Evolutionary conservation across 2,329 filamentous ascomycete genomes (phyloP).

Genomic region (Exophiala mesophila): DNA sequence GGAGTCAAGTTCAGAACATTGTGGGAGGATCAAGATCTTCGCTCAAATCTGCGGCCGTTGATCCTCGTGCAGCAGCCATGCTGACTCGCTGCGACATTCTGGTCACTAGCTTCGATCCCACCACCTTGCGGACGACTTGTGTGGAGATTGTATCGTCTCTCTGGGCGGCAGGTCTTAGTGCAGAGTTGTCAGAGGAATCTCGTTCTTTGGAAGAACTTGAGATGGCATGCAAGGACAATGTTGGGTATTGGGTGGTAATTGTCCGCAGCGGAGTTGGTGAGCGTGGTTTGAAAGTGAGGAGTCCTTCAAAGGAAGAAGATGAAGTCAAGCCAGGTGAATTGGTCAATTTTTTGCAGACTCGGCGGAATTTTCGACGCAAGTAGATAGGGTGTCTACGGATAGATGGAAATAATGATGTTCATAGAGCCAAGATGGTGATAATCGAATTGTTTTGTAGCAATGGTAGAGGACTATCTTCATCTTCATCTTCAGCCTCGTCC

Average conservation of each 20-base stretch:
- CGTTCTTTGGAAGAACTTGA: constrained; percentile 71
- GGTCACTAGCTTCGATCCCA: constrained; percentile 78
- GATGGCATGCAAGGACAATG: constrained; percentile 63
- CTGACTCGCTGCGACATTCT: constrained; percentile 68
- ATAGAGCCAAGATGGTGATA: too few species aligned
- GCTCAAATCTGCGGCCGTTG: constrained; percentile 2
- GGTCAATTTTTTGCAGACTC: constrained; percentile 60
- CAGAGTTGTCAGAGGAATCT: constrained; percentile 78
- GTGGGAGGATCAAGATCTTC: constrained; percentile 6
- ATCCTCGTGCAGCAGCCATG: constrained; percentile 1
- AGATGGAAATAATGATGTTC: constrained; percentile 1
- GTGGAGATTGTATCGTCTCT: constrained; percentile 72
- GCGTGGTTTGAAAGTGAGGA: constrained; percentile 74
- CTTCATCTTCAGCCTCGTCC: too few species aligned
- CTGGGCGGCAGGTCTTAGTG: constrained; percentile 79
- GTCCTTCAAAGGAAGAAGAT: constrained; percentile 72
- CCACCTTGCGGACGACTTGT: constrained; percentile 68
- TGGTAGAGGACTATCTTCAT: too few species aligned
- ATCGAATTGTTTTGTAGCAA: too few species aligned
- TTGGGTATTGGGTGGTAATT: constrained; percentile 76
- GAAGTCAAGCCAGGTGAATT: constrained; percentile 72
- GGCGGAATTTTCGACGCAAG: constrained; percentile 17
- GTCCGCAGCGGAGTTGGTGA: constrained; percentile 54
- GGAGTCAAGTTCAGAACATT: constrained; percentile 12
- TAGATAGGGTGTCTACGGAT: too few species aligned